phyloP scores from a whole-genome alignment of 805 yeast genomes.

The Ogataea chonburiensis region DNA sequence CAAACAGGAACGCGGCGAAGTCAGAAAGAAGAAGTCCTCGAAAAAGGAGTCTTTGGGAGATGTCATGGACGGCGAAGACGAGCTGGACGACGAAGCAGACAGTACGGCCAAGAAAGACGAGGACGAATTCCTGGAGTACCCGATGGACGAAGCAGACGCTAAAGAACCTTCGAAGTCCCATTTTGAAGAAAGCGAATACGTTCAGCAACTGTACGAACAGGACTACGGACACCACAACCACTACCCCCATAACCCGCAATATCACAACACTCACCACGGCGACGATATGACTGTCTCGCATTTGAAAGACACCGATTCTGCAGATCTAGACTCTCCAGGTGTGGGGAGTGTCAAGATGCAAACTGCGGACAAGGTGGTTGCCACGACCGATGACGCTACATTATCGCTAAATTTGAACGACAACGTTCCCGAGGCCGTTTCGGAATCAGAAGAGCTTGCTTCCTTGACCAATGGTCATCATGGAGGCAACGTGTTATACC shows the following conservation, averaged over 20 bases:
- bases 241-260: conserved; percentile 34
- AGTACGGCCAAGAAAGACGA: conserved; percentile 15
- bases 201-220: conserved; percentile 34
- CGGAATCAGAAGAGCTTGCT: conserved; percentile 36
- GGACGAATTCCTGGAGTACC: conserved; percentile 20
- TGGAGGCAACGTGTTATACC: conserved; percentile 33
- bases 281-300: conserved; percentile 14
- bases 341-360: conserved; percentile 4
- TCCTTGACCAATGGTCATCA: conserved; percentile 36
- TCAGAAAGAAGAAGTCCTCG: conserved; percentile 30
- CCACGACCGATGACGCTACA: conserved; percentile 33
- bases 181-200: conserved; percentile 26
- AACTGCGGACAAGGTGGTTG: conserved; percentile 22
- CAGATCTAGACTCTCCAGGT: conserved; percentile 5
- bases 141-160: conserved; percentile 11
- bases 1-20: conserved; percentile 64
- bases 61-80: conserved; percentile 7
- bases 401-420: conserved; percentile 31
- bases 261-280: conserved; percentile 26
- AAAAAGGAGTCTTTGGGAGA: conserved; percentile 10
- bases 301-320: conserved; percentile 6
- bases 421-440: conserved; percentile 31
- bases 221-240: conserved; percentile 30
- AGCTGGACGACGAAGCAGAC: conserved; percentile 14
- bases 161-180: conserved; percentile 6